Conservation (phyloP, 2,329 filamentous ascomycete genomes). For the Teratosphaeria pseudoeucalypti region DNA sequence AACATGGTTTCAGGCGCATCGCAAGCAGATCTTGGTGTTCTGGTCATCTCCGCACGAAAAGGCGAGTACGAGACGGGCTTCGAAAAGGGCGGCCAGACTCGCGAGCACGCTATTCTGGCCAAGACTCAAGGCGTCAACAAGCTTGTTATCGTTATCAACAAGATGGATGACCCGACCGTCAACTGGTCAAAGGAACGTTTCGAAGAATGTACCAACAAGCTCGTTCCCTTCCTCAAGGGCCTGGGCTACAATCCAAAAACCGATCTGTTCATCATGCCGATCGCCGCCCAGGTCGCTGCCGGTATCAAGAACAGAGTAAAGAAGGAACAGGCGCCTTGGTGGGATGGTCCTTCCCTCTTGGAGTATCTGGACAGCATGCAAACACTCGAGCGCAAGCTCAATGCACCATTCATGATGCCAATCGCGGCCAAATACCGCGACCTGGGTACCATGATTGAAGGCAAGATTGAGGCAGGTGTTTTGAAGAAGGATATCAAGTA, state of each 20-base stretch:
- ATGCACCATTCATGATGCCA: conserved; percentile 99
- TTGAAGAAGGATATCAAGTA: conserved; percentile 80
- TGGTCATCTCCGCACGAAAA: conserved; percentile 93
- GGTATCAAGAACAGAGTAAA: conserved; percentile 85
- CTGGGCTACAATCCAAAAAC: conserved; percentile 91
- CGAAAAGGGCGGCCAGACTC: conserved; percentile 89
- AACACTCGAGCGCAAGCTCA: conserved; percentile 86
- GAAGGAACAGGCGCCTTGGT: conserved; percentile 69
- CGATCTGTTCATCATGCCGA: conserved; percentile 90
- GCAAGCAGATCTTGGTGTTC: conserved; percentile 84
- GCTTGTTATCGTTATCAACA: conserved; percentile 89
- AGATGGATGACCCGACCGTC: conserved; percentile 97
- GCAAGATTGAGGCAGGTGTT: conserved; percentile 90
- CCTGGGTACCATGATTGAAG: conserved; percentile 94
- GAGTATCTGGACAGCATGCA: conserved; percentile 94
- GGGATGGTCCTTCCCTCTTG: conserved; percentile 77
- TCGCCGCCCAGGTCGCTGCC: conserved; percentile 75
- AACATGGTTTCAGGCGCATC: conserved; percentile 78
- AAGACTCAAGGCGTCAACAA: conserved; percentile 99
- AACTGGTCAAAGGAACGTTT: conserved; percentile 91
- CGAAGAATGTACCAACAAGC: conserved; percentile 85
- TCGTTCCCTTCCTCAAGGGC: conserved; percentile 76
- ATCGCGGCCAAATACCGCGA: conserved; percentile 93
- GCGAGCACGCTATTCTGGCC: conserved; percentile 94
- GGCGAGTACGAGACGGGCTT: conserved; percentile 99